Evolutionary conservation across 2,329 filamentous ascomycete species (phyloP), one percentile per base, ranked within the genome.

Genomic region (Epichloe coenophiala): DNA sequence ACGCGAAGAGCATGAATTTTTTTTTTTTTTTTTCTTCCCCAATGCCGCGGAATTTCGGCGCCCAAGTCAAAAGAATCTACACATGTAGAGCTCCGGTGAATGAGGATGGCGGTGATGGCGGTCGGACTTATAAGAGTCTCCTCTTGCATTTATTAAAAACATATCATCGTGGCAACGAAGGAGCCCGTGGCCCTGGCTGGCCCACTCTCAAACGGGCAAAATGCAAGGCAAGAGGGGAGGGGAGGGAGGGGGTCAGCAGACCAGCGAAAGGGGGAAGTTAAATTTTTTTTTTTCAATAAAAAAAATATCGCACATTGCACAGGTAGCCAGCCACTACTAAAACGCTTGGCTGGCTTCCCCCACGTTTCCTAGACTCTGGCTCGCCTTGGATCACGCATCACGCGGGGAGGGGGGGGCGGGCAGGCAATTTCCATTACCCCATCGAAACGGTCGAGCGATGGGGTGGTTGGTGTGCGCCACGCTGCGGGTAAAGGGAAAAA

Each of bases 251-350:
- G 41, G 41, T 48, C 50, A 51, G 45, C 50, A 48, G 50, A 51
- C 17, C 39, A n/a, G 31, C 31, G 3, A 9, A 11, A 31, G n/a
- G 31, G 31, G 31, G 27, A 8, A 1, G 27, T n/a, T n/a, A 27
- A 0, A 3, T 27, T 27, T 27, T 27, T 23, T 23, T 27, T 27
- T 27, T 31, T 11, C 3, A 39, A 41, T 27, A 1, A 45, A 40
- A 47, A 45, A 48, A 17, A 33, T 31, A 40, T 33, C 17, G 15
- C 21, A 42, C 9, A 31, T 39, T 13, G 4, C 21, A 42, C 15
- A 31, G 35, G 39, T 31, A 39, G 39, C 47, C 47, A n/a, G n/a
- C n/a, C n/a, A n/a, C n/a, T n/a, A 48, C 46, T 48, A 48, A 41
- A 33, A 48, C 37, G 37, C 37, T 41, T 48, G 46, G 46, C 21